Evolutionary conservation across 2,329 filamentous ascomycete species (phyloP).

Genomic region (Trichoderma asperellum): DNA sequence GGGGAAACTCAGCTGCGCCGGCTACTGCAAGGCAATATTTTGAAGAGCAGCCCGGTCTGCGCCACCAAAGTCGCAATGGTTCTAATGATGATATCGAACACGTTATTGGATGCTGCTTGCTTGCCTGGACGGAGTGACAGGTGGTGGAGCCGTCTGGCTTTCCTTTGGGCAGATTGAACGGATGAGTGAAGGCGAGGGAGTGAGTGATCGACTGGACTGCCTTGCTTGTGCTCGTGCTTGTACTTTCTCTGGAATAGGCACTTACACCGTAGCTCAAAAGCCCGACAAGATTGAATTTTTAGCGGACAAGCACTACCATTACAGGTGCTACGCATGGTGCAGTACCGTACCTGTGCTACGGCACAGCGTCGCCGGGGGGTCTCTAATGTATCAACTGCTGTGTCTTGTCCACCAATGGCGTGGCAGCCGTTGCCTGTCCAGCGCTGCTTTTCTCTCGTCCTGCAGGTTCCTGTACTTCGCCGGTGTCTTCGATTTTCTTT

Average conservation of each 20-base stretch:
- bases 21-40: background rate
- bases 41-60: slow-evolving; percentile 11
- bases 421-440: background rate
- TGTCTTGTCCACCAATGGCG: background rate
- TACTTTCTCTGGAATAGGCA: background rate
- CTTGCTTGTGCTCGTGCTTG: background rate
- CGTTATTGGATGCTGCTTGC: background rate
- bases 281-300: too few species aligned
- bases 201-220: background rate
- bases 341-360: background rate
- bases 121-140: background rate
- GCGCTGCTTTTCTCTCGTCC: background rate
- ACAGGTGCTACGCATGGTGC: background rate
- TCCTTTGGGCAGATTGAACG: background rate
- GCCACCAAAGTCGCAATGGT: background rate
- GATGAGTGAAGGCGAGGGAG: too few species aligned
- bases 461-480: background rate
- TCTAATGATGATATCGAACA: background rate
- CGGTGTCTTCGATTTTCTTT: background rate
- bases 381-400: background rate
- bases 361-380: background rate
- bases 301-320: background rate
- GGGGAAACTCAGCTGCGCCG: slow-evolving; percentile 4
- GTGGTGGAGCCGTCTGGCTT: background rate
- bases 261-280: background rate